A percentile compares a stretch with the other conserved stretches of the same genome.
Evolutionary conservation across 176 grass and related monocot genomes (phyloP).

Genomic region (Aegilops sharonensis): DNA sequence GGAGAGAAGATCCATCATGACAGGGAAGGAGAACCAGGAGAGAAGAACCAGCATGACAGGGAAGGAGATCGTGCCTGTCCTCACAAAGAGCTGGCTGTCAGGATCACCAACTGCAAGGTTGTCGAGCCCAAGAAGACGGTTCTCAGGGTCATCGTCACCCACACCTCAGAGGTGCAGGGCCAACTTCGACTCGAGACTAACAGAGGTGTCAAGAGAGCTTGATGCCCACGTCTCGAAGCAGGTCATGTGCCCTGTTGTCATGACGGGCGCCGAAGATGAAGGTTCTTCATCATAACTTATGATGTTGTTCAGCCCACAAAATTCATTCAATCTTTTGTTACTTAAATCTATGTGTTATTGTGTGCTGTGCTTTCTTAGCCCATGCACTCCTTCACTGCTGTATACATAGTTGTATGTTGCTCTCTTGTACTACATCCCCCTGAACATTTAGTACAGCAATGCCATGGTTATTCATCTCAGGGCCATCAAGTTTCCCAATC

Average conservation of each 20-base stretch:
- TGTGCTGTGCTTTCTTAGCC: conserved; percentile 41
- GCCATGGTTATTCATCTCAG: neutral
- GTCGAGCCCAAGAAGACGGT: conserved; percentile 68
- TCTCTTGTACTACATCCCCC: neutral
- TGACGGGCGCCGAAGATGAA: conserved; percentile 62
- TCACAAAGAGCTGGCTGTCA: conserved; percentile 64
- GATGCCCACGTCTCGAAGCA: conserved; percentile 84
- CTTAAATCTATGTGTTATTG: conserved; percentile 31
- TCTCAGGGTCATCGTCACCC: conserved; percentile 71
- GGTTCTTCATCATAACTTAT: conserved; percentile 40
- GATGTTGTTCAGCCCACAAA: neutral
- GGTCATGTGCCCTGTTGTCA: conserved; percentile 70
- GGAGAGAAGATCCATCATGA: conserved; percentile 37
- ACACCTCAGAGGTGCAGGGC: conserved; percentile 62
- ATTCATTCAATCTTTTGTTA: conserved; percentile 18
- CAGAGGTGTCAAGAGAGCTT: conserved; percentile 80
- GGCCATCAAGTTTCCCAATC: neutral
- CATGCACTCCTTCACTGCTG: conserved; percentile 20
- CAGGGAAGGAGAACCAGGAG: conserved; percentile 34
- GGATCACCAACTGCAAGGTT: conserved; percentile 53
- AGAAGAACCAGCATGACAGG: conserved; percentile 27
- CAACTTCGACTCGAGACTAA: conserved; percentile 73
- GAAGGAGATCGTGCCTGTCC: conserved; percentile 52
- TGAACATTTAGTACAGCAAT: conserved; percentile 20
- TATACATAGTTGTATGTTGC: conserved; percentile 30